These are phyloP conservation scores for Tagetes erecta DNA, from an alignment of 129 eudicot genomes.

Conservation along the genomic window DNA sequence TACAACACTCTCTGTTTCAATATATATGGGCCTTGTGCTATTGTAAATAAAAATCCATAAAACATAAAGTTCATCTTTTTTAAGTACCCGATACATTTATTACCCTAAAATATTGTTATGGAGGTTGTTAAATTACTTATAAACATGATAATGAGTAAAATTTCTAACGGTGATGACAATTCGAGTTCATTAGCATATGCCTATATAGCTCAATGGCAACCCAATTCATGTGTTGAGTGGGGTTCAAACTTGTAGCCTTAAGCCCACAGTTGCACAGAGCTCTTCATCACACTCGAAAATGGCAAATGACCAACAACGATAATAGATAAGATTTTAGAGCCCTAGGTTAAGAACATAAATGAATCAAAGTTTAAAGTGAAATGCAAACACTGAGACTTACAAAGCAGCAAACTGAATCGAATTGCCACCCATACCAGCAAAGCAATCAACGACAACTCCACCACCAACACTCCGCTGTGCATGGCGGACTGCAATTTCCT, in stretches of 20 bases:
- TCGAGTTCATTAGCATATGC: too few relatives aligned
- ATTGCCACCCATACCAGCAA: slow-evolving; percentile 82
- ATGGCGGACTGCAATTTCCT: slow-evolving; percentile 62
- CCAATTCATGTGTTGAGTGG: too few relatives aligned
- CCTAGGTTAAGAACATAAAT: not conserved
- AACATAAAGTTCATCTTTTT: slow-evolving; percentile 1
- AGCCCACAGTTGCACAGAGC: too few relatives aligned
- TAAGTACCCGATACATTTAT: not conserved
- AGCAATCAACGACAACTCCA: slow-evolving; percentile 60
- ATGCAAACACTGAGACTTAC: slow-evolving; percentile 37
- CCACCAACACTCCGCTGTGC: slow-evolving; percentile 54
- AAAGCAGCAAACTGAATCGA: slow-evolving; percentile 71
- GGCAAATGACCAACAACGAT: too few relatives aligned
- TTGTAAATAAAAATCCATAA: slow-evolving; percentile 22
- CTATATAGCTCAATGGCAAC: too few relatives aligned
- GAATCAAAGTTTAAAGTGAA: not conserved
- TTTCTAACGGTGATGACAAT: too few relatives aligned
- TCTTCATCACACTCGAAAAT: too few relatives aligned
- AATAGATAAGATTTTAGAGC: not conserved
- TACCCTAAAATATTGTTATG: not conserved
- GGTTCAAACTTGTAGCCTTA: too few relatives aligned
- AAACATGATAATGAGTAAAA: not conserved
- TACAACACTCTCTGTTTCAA: not conserved
- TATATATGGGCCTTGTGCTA: not conserved
- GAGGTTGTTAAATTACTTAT: not conserved